phyloP scores from a whole-genome alignment of 257 asterid genomes.

The Scutellaria galericulata region DNA sequence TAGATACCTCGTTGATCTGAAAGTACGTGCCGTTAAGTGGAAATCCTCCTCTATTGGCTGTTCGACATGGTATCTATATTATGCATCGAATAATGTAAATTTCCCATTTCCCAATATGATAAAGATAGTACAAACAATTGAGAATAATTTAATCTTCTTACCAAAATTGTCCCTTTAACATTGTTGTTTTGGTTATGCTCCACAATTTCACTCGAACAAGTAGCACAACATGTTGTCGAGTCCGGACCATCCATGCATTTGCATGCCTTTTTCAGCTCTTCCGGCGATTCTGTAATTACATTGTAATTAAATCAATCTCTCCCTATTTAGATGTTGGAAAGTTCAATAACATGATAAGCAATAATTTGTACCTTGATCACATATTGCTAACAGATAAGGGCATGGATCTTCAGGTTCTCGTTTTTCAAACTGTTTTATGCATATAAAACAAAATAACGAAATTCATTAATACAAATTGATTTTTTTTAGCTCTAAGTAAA shows the following conservation, averaged over 20 bases:
- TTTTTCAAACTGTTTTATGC: conserved; percentile 42
- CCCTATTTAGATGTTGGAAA: neutral
- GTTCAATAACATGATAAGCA: neutral
- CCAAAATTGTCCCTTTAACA: conserved; percentile 64
- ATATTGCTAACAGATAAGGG: conserved; percentile 64
- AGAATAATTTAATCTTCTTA: conserved; percentile 25
- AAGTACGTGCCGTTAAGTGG: conserved; percentile 86
- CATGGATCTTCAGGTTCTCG: conserved; percentile 54
- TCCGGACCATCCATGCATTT: neutral
- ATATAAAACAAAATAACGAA: conserved; percentile 1
- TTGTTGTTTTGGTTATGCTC: conserved; percentile 5
- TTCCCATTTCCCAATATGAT: neutral
- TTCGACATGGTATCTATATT: conserved; percentile 64
- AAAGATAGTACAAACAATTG: too few species aligned
- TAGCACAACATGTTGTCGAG: neutral
- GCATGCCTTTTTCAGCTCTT: conserved; percentile 3
- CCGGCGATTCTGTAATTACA: conserved; percentile 13
- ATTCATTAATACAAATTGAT: neutral
- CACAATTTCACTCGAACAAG: neutral
- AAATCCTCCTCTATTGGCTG: conserved; percentile 64
- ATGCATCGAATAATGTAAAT: neutral
- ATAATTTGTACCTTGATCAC: neutral
- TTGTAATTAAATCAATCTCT: neutral
- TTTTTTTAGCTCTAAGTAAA: neutral
- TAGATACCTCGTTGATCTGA: conserved; percentile 70